Evolutionary conservation across 768 basidiomycete species (phyloP).

Genomic region (Holtermanniella nyarrowii): DNA sequence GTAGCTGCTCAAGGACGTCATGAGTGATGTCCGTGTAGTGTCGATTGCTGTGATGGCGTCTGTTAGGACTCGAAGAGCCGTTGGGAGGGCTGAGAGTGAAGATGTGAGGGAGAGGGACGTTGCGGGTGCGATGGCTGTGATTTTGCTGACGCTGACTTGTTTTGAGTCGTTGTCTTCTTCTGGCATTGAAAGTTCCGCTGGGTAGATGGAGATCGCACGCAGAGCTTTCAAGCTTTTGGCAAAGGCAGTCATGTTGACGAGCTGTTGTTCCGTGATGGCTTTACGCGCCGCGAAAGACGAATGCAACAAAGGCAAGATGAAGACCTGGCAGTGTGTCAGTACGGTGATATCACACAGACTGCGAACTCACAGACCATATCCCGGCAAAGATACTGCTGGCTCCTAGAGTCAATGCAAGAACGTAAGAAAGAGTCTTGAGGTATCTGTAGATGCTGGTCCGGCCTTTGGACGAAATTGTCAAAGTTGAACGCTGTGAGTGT

Average conservation of each 20-base stretch:
- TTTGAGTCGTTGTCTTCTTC: too few relatives aligned
- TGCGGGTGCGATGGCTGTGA: background rate
- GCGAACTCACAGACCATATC: constrained; percentile 13
- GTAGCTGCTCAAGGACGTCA: constrained; percentile 30
- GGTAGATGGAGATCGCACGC: constrained; percentile 7
- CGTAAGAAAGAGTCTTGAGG: constrained; percentile 7
- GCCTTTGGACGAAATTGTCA: too few relatives aligned
- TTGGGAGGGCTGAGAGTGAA: background rate
- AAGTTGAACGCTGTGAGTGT: too few relatives aligned
- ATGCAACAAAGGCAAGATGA: constrained; percentile 34
- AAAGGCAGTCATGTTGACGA: constrained; percentile 6
- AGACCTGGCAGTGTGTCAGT: background rate
- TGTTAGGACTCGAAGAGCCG: constrained; percentile 12
- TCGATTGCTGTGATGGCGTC: constrained; percentile 19
- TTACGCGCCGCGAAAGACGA: constrained; percentile 35
- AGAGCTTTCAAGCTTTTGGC: constrained; percentile 12
- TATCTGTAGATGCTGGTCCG: background rate
- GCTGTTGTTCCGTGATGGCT: constrained; percentile 29
- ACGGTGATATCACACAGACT: background rate
- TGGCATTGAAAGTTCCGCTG: too few relatives aligned
- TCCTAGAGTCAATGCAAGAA: constrained; percentile 8
- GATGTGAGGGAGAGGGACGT: background rate
- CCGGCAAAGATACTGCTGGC: constrained; percentile 6
- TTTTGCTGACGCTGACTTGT: background rate
- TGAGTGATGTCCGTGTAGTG: constrained; percentile 38